Evolutionary conservation across 768 basidiomycete genomes (phyloP).

Genomic region (Mycena rebaudengoi): DNA sequence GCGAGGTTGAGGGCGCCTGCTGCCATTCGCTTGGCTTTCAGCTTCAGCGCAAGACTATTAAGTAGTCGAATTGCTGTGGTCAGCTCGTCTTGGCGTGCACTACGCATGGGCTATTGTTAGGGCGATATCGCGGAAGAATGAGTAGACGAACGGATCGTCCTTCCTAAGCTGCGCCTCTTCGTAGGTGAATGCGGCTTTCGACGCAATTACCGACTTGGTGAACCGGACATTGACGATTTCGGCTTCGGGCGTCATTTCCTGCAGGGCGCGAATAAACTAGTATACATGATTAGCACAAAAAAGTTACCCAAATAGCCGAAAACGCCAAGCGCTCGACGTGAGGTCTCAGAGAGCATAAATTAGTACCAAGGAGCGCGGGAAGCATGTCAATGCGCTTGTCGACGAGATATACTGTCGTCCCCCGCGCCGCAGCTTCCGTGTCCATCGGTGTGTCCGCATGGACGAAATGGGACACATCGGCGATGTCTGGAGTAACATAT

Average conservation of each 20-base stretch:
- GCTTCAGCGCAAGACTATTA: slow-evolving; percentile 84
- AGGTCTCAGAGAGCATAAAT: slow-evolving; percentile 91
- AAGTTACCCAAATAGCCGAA: slow-evolving; percentile 89
- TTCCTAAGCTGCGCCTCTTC: slow-evolving; percentile 94
- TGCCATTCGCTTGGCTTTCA: slow-evolving; percentile 87
- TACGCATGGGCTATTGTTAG: slow-evolving; percentile 37
- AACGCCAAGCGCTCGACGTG: slow-evolving; percentile 95
- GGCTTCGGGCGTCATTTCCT: slow-evolving; percentile 92
- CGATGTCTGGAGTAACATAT: slow-evolving; percentile 76
- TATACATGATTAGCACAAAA: not conserved
- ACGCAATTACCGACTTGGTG: slow-evolving; percentile 95
- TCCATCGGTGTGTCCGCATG: slow-evolving; percentile 95
- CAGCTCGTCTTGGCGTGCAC: slow-evolving; percentile 80
- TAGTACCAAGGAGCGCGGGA: slow-evolving; percentile 91
- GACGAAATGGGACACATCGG: slow-evolving; percentile 98
- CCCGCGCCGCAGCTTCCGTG: slow-evolving; percentile 91
- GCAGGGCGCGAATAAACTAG: slow-evolving; percentile 19
- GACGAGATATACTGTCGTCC: slow-evolving; percentile 97
- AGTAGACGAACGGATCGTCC: slow-evolving; percentile 79
- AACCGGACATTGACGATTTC: slow-evolving; percentile 92
- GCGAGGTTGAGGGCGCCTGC: slow-evolving; percentile 98
- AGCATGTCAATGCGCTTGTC: slow-evolving; percentile 99
- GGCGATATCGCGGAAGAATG: not conserved
- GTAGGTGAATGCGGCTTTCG: slow-evolving; percentile 96
- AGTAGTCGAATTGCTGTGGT: slow-evolving; percentile 89